phyloP scores from a whole-genome alignment of 176 grass and related monocot species.

The Oropetium thomaeum region DNA sequence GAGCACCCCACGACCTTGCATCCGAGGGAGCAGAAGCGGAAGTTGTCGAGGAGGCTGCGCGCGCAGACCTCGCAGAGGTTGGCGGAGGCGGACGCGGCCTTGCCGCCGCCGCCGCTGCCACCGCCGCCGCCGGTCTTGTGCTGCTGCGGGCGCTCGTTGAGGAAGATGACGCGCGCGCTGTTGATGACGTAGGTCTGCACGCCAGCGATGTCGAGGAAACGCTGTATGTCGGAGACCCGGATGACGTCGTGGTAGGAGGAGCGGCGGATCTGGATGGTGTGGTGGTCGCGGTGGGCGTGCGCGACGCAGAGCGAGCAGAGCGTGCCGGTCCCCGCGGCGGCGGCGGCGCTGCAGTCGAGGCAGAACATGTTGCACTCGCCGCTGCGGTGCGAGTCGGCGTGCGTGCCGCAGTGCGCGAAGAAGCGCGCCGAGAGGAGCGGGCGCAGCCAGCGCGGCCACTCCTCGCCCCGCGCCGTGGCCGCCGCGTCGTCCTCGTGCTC shows the following conservation, averaged over 20 bases:
- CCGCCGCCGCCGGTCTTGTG: slow-evolving; percentile 53
- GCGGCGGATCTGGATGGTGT: slow-evolving; percentile 81
- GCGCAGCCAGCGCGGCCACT: slow-evolving; percentile 79
- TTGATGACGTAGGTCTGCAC: slow-evolving; percentile 99
- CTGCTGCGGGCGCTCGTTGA: slow-evolving; percentile 92
- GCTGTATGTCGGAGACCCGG: slow-evolving; percentile 89
- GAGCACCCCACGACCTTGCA: slow-evolving; percentile 70
- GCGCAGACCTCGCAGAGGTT: slow-evolving; percentile 94
- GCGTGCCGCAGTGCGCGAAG: slow-evolving; percentile 84
- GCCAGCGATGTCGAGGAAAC: slow-evolving; percentile 82
- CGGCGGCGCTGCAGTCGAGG: slow-evolving; percentile 70
- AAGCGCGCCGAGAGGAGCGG: slow-evolving; percentile 73
- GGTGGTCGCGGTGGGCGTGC: slow-evolving; percentile 51
- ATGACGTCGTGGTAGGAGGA: slow-evolving; percentile 99
- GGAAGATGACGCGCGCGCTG: slow-evolving; percentile 94
- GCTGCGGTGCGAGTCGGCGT: slow-evolving; percentile 60
- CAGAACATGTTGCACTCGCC: slow-evolving; percentile 98
- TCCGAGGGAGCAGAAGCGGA: slow-evolving; percentile 96
- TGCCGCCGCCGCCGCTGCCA: slow-evolving; percentile 36
- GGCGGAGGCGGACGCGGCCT: slow-evolving; percentile 22
- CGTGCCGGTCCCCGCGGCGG: slow-evolving; percentile 7
- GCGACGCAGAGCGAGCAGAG: slow-evolving; percentile 90
- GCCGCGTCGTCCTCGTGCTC: slow-evolving; percentile 42
- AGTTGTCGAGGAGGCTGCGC: slow-evolving; percentile 94
- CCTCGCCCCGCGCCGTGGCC: slow-evolving; percentile 8